Conservation (phyloP, 306 rosid genomes). For the Oxytropis ochrocephala region DNA sequence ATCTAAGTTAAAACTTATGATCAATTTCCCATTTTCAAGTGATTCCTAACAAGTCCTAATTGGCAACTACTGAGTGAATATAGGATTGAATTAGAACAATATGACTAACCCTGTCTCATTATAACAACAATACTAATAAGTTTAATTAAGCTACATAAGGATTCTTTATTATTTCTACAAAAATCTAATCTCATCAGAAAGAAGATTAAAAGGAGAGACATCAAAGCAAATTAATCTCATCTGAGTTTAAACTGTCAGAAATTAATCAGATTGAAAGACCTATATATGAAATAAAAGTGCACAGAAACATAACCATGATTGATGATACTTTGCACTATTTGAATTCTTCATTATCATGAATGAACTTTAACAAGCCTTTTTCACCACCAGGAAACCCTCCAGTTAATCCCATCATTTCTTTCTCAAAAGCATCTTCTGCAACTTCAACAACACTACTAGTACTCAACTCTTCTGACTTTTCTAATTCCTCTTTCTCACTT, state of each 20-base stretch:
- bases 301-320: background rate
- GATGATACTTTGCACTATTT: background rate
- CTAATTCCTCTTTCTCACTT: slow-evolving; percentile 17
- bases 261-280: background rate
- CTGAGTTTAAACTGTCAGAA: slow-evolving; percentile 8
- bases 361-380: slow-evolving; percentile 60
- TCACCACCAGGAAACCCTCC: slow-evolving; percentile 99
- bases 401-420: slow-evolving; percentile 86
- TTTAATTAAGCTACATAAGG: background rate
- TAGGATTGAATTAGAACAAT: background rate
- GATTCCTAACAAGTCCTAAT: background rate
- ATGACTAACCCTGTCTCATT: background rate
- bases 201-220: background rate
- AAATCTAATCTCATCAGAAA: background rate
- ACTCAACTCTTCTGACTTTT: background rate
- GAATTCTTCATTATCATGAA: slow-evolving; percentile 43
- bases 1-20: background rate
- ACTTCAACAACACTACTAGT: background rate
- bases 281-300: background rate
- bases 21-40: background rate
- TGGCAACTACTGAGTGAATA: background rate
- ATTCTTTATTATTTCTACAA: background rate
- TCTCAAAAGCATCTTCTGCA: slow-evolving; percentile 67
- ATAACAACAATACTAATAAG: background rate
- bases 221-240: background rate